Conservation (phyloP, 371 early-diverging fungal species). For the Dichotomocladium elegans region DNA sequence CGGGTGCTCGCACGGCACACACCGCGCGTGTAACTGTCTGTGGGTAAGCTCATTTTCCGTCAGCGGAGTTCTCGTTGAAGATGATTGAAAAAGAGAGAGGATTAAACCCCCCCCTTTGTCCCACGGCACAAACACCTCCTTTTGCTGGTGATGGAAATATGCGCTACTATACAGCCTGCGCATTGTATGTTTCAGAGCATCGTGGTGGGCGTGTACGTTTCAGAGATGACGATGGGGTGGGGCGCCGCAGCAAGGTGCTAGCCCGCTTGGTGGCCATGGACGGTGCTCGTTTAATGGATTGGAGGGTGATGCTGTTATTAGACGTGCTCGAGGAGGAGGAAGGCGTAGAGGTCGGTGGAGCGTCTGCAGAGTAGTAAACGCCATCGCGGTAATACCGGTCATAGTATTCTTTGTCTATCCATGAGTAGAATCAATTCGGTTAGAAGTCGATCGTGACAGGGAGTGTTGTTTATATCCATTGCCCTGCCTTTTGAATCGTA, state of each 20-base stretch:
- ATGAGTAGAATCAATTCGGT: background rate
- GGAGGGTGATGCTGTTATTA: background rate
- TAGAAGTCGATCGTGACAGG: slow-evolving; percentile 10
- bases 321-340: background rate
- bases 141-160: background rate
- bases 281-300: slow-evolving; percentile 3
- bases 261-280: slow-evolving; percentile 8
- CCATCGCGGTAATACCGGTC: slow-evolving; percentile 18
- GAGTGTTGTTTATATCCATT: background rate
- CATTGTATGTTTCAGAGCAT: slow-evolving; percentile 19
- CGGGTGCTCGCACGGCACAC: no score
- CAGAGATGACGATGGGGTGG: background rate
- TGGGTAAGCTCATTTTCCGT: no score
- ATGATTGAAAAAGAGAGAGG: no score
- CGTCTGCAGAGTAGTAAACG: slow-evolving; percentile 9
- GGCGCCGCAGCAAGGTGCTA: slow-evolving; percentile 2
- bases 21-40: no score
- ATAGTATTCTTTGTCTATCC: slow-evolving; percentile 18
- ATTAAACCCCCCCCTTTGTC: no score
- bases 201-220: slow-evolving; percentile 5
- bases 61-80: no score
- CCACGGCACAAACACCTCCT: no score
- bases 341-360: slow-evolving; percentile 1
- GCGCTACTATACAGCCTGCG: no score
- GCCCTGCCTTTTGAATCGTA: slow-evolving; percentile 53